phyloP scores from a whole-genome alignment of 148 eudicot species.

The Heliamphora exappendiculata region DNA sequence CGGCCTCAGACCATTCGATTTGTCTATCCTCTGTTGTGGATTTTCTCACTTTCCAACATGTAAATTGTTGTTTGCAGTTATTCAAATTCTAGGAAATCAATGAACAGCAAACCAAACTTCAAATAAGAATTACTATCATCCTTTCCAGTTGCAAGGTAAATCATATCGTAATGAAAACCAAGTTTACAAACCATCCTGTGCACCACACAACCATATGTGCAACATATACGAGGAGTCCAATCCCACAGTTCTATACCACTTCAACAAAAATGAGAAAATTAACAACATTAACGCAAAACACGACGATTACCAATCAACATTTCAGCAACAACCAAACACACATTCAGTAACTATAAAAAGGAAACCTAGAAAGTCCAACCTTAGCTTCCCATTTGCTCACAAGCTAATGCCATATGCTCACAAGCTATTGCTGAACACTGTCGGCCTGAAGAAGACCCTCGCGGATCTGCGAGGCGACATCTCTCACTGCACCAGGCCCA shows the following conservation, averaged over 20 bases:
- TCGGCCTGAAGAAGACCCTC: slow-evolving; percentile 18
- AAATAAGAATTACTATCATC: not conserved
- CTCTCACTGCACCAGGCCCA: slow-evolving; percentile 32
- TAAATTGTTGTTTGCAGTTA: too few relatives aligned
- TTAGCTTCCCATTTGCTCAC: not conserved
- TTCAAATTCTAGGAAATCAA: too few relatives aligned
- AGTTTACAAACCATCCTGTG: too few relatives aligned
- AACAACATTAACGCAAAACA: not conserved
- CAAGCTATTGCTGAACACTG: not conserved
- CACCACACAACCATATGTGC: not conserved
- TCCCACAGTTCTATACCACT: not conserved
- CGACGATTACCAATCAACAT: not conserved
- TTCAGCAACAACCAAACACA: not conserved
- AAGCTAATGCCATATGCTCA: not conserved
- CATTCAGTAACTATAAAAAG: not conserved
- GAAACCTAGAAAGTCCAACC: not conserved
- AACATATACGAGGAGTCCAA: not conserved
- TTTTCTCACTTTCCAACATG: too few relatives aligned
- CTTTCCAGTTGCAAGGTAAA: not conserved
- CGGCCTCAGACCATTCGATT: too few relatives aligned
- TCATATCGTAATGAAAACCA: not conserved
- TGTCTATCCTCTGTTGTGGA: too few relatives aligned
- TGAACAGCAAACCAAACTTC: not conserved
- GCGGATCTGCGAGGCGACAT: slow-evolving; percentile 19
- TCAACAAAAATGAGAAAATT: not conserved